Percentiles rank a stretch among this genome's conserved stretches.
phyloP scores from a whole-genome alignment of 768 basidiomycete species.

The Tricholoma matsutake region DNA sequence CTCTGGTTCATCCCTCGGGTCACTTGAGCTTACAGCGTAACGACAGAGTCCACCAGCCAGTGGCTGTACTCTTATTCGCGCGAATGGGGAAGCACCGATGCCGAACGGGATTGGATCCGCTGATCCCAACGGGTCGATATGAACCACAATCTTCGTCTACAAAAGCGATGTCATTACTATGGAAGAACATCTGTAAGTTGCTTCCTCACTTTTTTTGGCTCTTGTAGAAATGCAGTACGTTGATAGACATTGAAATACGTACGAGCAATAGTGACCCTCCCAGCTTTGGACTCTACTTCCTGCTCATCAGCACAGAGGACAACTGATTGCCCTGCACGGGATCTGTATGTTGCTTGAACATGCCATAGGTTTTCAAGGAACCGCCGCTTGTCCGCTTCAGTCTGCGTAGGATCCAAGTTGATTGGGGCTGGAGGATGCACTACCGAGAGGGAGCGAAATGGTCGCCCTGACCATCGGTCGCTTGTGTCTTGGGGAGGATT shows the following conservation, averaged over 20 bases:
- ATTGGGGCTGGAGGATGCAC: slow-evolving; percentile 71
- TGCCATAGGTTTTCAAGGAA: slow-evolving; percentile 91
- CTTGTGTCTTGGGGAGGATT: slow-evolving; percentile 76
- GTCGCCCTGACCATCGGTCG: slow-evolving; percentile 85
- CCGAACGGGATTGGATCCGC: slow-evolving; percentile 81
- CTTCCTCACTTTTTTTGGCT: slow-evolving; percentile 67
- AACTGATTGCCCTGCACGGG: slow-evolving; percentile 69
- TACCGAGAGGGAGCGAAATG: slow-evolving; percentile 75
- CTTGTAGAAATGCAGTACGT: slow-evolving; percentile 72
- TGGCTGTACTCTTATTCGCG: slow-evolving; percentile 79
- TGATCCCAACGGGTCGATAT: slow-evolving; percentile 73
- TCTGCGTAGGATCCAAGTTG: slow-evolving; percentile 62
- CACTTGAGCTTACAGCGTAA: slow-evolving; percentile 71
- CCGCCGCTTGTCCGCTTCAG: slow-evolving; percentile 66
- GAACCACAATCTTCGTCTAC: slow-evolving; percentile 85
- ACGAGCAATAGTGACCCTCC: slow-evolving; percentile 61
- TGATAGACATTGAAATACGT: slow-evolving; percentile 93
- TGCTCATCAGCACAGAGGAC: slow-evolving; percentile 67
- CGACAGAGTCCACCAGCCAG: slow-evolving; percentile 81
- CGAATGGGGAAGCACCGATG: slow-evolving; percentile 64
- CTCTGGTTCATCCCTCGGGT: slow-evolving; percentile 69
- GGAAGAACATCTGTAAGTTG: slow-evolving; percentile 1
- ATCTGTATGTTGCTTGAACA: slow-evolving; percentile 78
- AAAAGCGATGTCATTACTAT: slow-evolving; percentile 1
- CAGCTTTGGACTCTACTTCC: slow-evolving; percentile 69